Conservation (phyloP, 495 filamentous ascomycete species). For the Beverwykella pulmonaria region DNA sequence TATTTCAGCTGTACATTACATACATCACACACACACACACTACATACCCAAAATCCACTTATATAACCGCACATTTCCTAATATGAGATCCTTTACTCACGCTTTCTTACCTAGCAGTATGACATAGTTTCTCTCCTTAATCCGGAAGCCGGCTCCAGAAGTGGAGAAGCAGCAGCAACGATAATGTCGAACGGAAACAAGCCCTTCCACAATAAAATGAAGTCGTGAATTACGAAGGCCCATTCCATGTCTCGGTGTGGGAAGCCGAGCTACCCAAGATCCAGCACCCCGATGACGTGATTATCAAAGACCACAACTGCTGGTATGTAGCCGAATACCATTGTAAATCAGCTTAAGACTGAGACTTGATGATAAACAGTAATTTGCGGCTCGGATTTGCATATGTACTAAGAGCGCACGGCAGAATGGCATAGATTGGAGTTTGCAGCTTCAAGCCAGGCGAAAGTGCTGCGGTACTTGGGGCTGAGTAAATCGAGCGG, state of each 20-base stretch:
- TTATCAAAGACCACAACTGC: slow-evolving; percentile 62
- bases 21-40: no score
- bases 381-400: slow-evolving; percentile 56
- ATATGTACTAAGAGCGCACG: slow-evolving; percentile 55
- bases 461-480: slow-evolving; percentile 58
- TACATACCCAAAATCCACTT: no score
- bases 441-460: slow-evolving; percentile 58
- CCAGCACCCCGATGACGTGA: slow-evolving; percentile 57
- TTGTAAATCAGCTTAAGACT: not conserved
- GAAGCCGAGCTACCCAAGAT: slow-evolving; percentile 56
- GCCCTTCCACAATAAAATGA: slow-evolving; percentile 44
- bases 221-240: slow-evolving; percentile 59
- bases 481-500: slow-evolving; percentile 37
- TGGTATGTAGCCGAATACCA: slow-evolving; percentile 32
- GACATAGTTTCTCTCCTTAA: no score
- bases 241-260: slow-evolving; percentile 53
- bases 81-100: no score
- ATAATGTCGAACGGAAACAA: no score
- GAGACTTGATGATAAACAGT: slow-evolving; percentile 39
- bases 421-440: slow-evolving; percentile 61
- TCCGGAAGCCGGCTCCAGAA: no score
- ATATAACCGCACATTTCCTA: no score
- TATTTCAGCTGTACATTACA: no score
- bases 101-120: no score
- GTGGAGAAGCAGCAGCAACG: no score